A percentile compares a stretch with the other conserved stretches of the same genome.
Evolutionary conservation across 139 green algal genomes (phyloP).

Genomic region (Mesotaenium endlicherianum): DNA sequence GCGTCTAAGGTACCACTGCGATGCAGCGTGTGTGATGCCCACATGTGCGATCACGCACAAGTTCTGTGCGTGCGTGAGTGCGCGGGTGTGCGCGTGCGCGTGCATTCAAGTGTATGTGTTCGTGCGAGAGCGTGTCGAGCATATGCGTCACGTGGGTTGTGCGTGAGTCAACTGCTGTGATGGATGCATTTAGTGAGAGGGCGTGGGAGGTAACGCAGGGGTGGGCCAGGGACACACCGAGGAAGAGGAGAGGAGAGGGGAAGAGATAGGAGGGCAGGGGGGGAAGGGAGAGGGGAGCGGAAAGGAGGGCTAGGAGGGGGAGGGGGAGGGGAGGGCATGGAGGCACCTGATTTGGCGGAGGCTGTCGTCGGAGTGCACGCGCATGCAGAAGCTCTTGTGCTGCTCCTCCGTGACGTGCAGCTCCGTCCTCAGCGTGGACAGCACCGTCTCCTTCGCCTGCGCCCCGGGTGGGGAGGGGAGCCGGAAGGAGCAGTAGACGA

Average conservation of each 20-base stretch:
- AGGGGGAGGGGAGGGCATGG: not conserved
- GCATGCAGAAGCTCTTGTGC: conserved; percentile 2
- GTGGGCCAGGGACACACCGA: not conserved
- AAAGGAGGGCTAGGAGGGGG: not conserved
- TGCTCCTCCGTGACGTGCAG: conserved; percentile 31
- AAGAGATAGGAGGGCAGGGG: not conserved
- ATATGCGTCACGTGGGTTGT: not conserved
- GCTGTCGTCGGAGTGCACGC: not conserved
- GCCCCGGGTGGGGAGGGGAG: not conserved
- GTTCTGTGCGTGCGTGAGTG: too few relatives aligned
- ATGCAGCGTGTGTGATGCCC: too few relatives aligned
- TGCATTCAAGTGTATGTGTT: too few relatives aligned
- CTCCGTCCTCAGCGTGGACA: conserved; percentile 34
- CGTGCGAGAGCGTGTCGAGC: too few relatives aligned
- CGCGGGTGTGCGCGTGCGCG: too few relatives aligned
- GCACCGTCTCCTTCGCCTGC: conserved; percentile 27
- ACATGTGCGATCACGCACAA: too few relatives aligned
- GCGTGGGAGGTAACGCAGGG: not conserved
- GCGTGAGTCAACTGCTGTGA: not conserved
- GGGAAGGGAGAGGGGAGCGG: too few relatives aligned
- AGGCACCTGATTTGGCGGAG: conserved; percentile 2
- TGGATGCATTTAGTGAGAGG: too few relatives aligned
- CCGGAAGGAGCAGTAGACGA: not conserved
- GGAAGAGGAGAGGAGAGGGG: not conserved
- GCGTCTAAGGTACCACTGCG: too few relatives aligned